Evolutionary conservation across 148 eudicot genomes (phyloP).

Genomic region (Limonium bicolor): DNA sequence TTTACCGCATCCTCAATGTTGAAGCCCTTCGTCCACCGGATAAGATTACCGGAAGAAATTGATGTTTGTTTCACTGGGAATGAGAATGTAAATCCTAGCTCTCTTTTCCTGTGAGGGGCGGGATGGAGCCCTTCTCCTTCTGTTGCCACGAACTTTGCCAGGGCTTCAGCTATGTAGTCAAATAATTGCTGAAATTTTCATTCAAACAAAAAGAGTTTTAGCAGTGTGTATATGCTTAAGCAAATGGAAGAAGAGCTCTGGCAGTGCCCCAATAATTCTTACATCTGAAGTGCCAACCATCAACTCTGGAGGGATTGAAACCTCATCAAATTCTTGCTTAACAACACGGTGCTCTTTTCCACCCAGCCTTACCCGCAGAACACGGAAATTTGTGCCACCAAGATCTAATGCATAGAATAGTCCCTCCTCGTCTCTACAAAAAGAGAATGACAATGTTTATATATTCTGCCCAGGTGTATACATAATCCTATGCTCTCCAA

Average conservation of each 20-base stretch:
- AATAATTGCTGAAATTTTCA: slow-evolving; percentile 57
- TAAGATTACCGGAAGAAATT: slow-evolving; percentile 62
- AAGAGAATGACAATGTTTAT: slow-evolving; percentile 3
- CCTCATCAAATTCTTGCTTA: slow-evolving; percentile 66
- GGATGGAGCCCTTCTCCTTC: slow-evolving; percentile 76
- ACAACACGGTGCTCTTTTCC: slow-evolving; percentile 56
- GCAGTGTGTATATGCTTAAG: slow-evolving; percentile 5
- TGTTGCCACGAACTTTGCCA: slow-evolving; percentile 77
- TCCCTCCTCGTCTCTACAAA: slow-evolving; percentile 65
- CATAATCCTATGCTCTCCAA: too few relatives aligned
- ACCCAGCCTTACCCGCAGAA: slow-evolving; percentile 67
- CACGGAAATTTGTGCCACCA: slow-evolving; percentile 97
- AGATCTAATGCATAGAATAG: slow-evolving; percentile 94
- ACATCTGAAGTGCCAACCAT: slow-evolving; percentile 80
- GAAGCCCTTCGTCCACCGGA: slow-evolving; percentile 96
- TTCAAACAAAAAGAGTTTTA: slow-evolving; percentile 3
- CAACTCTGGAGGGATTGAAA: slow-evolving; percentile 72
- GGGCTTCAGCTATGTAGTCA: slow-evolving; percentile 74
- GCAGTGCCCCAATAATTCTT: slow-evolving; percentile 12
- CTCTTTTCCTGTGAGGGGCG: slow-evolving; percentile 68
- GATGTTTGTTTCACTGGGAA: slow-evolving; percentile 88
- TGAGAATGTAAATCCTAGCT: slow-evolving; percentile 96
- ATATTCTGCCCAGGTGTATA: too few relatives aligned
- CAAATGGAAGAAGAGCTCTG: neutral
- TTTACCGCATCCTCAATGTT: slow-evolving; percentile 63